Conservation (phyloP, 2,329 filamentous ascomycete species). For the Trichoderma arundinaceum region DNA sequence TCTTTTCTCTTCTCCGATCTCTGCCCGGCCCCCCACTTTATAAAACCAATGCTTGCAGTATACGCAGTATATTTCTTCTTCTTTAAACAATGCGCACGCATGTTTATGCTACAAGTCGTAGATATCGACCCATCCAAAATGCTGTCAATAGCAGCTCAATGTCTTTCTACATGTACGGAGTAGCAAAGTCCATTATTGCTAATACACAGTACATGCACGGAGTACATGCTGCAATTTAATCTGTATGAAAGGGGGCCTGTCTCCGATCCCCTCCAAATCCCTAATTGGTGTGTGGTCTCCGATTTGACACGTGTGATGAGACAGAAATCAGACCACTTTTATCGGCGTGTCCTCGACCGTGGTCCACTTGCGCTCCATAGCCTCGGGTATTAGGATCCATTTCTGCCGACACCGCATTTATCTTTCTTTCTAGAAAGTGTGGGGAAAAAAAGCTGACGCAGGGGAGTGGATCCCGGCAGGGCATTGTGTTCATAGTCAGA, state of each 20-base stretch:
- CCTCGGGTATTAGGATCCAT: constrained; percentile 18
- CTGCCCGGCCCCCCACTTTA: background rate
- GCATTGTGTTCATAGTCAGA: too few relatives aligned
- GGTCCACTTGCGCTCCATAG: constrained; percentile 2
- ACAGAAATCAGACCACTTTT: constrained; percentile 26
- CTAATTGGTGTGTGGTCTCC: constrained; percentile 14
- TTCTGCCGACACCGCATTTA: constrained; percentile 24
- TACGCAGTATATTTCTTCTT: background rate
- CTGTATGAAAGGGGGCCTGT: background rate
- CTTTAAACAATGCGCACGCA: background rate
- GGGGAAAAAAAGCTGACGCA: background rate
- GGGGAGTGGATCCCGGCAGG: too few relatives aligned
- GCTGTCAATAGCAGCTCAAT: background rate
- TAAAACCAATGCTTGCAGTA: background rate
- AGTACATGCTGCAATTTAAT: background rate
- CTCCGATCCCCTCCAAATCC: background rate
- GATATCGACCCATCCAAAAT: background rate
- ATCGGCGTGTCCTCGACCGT: background rate
- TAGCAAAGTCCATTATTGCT: background rate
- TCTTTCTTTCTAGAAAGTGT: background rate
- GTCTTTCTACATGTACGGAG: constrained; percentile 2
- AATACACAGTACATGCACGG: background rate
- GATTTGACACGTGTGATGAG: constrained; percentile 12
- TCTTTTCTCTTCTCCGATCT: background rate
- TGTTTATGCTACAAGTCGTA: background rate